Percentiles rank a stretch among this genome's conserved stretches.
These are phyloP conservation scores for Gynochthodes officinalis DNA, from an alignment of 257 asterid species.

Conservation along the genomic window DNA sequence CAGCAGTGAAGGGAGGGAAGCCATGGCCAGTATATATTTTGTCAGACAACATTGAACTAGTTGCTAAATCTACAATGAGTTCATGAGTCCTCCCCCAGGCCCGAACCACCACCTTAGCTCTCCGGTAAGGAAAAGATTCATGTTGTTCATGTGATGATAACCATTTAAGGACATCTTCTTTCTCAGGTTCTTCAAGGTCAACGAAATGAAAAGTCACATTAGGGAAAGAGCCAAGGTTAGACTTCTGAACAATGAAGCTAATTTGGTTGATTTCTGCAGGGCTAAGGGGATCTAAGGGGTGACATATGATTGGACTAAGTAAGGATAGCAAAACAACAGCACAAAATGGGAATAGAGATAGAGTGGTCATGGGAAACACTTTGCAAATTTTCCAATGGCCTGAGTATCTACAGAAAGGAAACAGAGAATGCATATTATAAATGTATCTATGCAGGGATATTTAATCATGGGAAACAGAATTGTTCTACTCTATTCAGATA, in stretches of 20 bases:
- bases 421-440: not conserved
- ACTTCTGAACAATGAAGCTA: slow-evolving; percentile 39
- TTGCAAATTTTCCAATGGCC: not conserved
- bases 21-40: slow-evolving; percentile 44
- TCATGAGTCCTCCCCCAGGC: slow-evolving; percentile 40
- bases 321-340: slow-evolving; percentile 16
- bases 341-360: slow-evolving; percentile 22
- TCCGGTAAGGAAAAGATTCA: slow-evolving; percentile 35
- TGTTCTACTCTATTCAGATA: too few relatives aligned
- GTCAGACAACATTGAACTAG: slow-evolving; percentile 33
- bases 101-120: slow-evolving; percentile 49
- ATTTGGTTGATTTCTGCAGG: slow-evolving; percentile 44
- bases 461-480: not conserved
- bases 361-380: slow-evolving; percentile 19
- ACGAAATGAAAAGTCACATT: slow-evolving; percentile 56
- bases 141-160: slow-evolving; percentile 21
- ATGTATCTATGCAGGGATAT: too few relatives aligned
- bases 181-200: slow-evolving; percentile 64
- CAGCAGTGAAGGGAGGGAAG: slow-evolving; percentile 53
- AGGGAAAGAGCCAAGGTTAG: slow-evolving; percentile 28
- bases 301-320: slow-evolving; percentile 22
- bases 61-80: slow-evolving; percentile 42
- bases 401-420: not conserved
- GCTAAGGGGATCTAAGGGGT: slow-evolving; percentile 70
- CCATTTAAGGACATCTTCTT: slow-evolving; percentile 52